phyloP scores from a whole-genome alignment of 2,329 filamentous ascomycete genomes.

The Gnomoniopsis smithogilvyi region DNA sequence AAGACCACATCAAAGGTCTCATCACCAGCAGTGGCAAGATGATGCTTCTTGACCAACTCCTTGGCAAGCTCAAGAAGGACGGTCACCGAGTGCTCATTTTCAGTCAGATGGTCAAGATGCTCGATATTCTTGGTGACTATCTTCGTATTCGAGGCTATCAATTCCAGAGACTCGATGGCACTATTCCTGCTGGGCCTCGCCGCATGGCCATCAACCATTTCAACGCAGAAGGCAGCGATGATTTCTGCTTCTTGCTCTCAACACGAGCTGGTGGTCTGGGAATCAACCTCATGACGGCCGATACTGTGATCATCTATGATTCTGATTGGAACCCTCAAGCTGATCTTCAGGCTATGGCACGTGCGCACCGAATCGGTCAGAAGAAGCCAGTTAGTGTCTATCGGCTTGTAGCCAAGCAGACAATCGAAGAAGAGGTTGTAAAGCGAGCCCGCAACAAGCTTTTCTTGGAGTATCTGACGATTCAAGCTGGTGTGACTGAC shows the following conservation, averaged over 20 bases:
- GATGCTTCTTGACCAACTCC: slow-evolving; percentile 96
- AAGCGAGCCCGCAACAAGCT: slow-evolving; percentile 97
- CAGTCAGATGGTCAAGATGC: slow-evolving; percentile 99
- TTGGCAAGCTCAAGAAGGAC: slow-evolving; percentile 89
- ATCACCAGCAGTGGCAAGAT: slow-evolving; percentile 99
- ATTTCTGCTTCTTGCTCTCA: slow-evolving; percentile 94
- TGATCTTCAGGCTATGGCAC: slow-evolving; percentile 96
- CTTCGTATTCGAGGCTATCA: slow-evolving; percentile 89
- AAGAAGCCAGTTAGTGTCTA: slow-evolving; percentile 96
- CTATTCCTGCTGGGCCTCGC: slow-evolving; percentile 81
- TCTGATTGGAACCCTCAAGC: slow-evolving; percentile 99
- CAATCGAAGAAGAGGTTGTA: slow-evolving; percentile 95
- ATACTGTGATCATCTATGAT: slow-evolving; percentile 96
- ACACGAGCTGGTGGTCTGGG: slow-evolving; percentile 95
- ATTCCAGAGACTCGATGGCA: slow-evolving; percentile 92
- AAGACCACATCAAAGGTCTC: slow-evolving; percentile 87
- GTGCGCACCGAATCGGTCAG: slow-evolving; percentile 95
- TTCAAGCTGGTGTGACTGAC: slow-evolving; percentile 94
- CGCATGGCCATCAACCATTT: slow-evolving; percentile 97
- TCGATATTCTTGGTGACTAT: slow-evolving; percentile 94
- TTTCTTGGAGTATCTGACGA: slow-evolving; percentile 94
- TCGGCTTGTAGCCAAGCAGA: slow-evolving; percentile 94
- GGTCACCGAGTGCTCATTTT: slow-evolving; percentile 96
- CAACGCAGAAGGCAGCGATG: slow-evolving; percentile 92
- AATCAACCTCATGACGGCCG: slow-evolving; percentile 98